Evolutionary conservation across 1,284 basidiomycete genomes (phyloP).

Genomic region (Ceratobasidium theobromae): DNA sequence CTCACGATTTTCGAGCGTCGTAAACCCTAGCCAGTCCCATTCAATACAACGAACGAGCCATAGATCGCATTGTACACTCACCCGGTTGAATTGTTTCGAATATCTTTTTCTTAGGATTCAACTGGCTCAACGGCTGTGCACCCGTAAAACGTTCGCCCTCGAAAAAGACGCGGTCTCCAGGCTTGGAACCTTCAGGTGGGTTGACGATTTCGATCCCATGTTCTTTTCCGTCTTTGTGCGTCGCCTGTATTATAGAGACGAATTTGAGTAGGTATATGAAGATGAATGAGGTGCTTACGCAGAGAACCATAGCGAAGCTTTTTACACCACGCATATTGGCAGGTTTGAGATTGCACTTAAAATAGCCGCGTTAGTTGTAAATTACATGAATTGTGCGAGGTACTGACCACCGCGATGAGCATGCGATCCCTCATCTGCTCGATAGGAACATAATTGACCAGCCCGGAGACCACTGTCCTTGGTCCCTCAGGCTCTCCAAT

Average conservation of each 20-base stretch:
- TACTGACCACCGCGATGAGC: constrained; percentile 76
- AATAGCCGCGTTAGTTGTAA: not conserved
- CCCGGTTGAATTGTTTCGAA: constrained; percentile 93
- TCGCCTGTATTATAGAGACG: constrained; percentile 57
- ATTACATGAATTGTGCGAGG: not conserved
- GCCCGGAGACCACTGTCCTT: constrained; percentile 89
- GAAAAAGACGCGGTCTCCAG: constrained; percentile 91
- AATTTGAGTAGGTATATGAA: not conserved
- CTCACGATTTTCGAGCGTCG: constrained; percentile 79
- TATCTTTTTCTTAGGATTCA: constrained; percentile 98
- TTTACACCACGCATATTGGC: constrained; percentile 95
- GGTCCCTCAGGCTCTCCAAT: constrained; percentile 91
- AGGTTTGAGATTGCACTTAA: constrained; percentile 89
- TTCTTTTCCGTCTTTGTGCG: constrained; percentile 84
- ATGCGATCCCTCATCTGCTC: constrained; percentile 87
- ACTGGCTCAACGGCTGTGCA: constrained; percentile 73
- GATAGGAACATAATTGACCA: constrained; percentile 93
- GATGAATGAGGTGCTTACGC: constrained; percentile 52
- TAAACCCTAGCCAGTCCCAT: constrained; percentile 62
- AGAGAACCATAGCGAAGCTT: constrained; percentile 95
- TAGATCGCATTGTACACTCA: constrained; percentile 40
- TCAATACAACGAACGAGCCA: not conserved
- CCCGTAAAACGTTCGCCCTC: constrained; percentile 83
- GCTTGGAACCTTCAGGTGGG: constrained; percentile 81
- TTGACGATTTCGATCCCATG: constrained; percentile 88